Base-by-base conservation (phyloP, 345 rosid genomes). In the Crucihimalaya himalaica region DNA sequence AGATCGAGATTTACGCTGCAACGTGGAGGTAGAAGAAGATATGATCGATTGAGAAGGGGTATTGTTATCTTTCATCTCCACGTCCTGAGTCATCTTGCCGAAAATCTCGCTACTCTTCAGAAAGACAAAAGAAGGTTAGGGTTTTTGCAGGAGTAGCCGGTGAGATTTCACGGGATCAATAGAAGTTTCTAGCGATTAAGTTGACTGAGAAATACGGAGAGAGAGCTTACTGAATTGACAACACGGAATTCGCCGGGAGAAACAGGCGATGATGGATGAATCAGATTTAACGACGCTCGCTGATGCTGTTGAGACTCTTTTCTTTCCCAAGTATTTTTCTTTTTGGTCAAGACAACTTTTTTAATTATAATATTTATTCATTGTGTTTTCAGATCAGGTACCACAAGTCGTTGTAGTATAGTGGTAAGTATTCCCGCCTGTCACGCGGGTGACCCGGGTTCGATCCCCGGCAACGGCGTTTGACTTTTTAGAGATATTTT, bases 401-500 rank as follows among this genome's bases (percentile, higher is more conserved):
- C 0, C 21, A 9, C 13, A 48, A 2, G 93, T 90, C 89, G 98
- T 93, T 87, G 97, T 91, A 89, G 96, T 93, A 91, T 88, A 84
- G 98, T 86, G 97, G 96, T 89, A 1, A 87, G 96, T 86, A 88
- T 89, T 82, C 87, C 92, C 87, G 93, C 88, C 97, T 88, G 96
- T 91, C 98, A 94, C 93, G 89, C 88, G 88, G 94, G 95, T 53
- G 95, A 86, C 96, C 96, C 92, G 92, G 85, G 94, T 88, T 91
- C 98, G 97, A 89, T 88, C 86, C 87, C 95, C 92, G 89, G 93
- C 92, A 87, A 81, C 87, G 93, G 96, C 85, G 96, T 3, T 48
- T 20, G 2, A 6, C 0, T 1, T 11, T 48, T 8, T 42, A 0
- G 7, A 4, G 1, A 11, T 5, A 32, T 1, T 0, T 13, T 14